Base-by-base conservation (phyloP, 2,329 filamentous ascomycete species). In the Alternaria angustiovoidea region DNA sequence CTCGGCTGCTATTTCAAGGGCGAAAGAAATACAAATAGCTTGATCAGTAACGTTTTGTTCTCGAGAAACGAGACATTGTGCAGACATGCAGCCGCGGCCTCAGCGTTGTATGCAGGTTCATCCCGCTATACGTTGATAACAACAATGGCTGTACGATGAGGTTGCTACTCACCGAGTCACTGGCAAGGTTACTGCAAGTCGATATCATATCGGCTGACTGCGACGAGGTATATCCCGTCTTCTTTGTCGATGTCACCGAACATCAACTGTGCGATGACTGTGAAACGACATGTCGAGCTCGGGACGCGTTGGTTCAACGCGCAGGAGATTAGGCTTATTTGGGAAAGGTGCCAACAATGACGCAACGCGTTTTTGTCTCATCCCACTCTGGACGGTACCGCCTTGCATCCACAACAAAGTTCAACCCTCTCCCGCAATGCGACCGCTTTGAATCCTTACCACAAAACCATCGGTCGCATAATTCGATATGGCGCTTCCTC, bases 401-500 rank as follows among this genome's bases (percentile, higher is more conserved):
- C 14, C 16, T 22, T 36, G 24, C 11, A 30, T 18, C 32, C 24
- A 14, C 18, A 39, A 18, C 22, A 12, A 34, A 8, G 4, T 20
- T 26, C n/a, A 8, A 32, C 26, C 24, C 4, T 22, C n/a, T 9
- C 12, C 24, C 34, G 9, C n/a, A 32, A 55, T 48, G 43, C 26
- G 32, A 30, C 34, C 34, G 12, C 26, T 5, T 14, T n/a, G 1
- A n/a, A 28, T 1, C 32, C 3, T 1, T 20, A 7, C 3, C 1
- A 12, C 1, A 3, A 5, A 42, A 7, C 34, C n/a, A 26, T 49
- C 20, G 2, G 41, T 5, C 28, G 12, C 7, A 30, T 38, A 32
- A 8, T 42, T 5, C 12, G 41, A 16, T 11, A 72, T 72, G 59
- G 55, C 67, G 3, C 62, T 78, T 9, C 71, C 66, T 3, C 66